Base-by-base conservation (phyloP, 176 grass and related monocot species). In the Carex cristatella region DNA sequence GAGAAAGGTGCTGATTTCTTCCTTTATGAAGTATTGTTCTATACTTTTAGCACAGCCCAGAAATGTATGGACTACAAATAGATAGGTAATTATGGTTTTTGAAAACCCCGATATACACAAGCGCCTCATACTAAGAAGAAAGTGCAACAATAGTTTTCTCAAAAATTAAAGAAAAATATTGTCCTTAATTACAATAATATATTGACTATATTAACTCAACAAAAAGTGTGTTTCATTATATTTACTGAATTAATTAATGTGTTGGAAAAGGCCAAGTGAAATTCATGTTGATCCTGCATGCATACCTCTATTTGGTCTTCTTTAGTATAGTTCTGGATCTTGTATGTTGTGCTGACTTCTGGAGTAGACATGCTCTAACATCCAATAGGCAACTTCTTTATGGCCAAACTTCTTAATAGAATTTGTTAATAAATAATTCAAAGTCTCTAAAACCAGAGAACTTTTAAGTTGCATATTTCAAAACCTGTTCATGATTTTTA, bases 1-100 rank as follows among this genome's bases (percentile, higher is more conserved):
- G 83, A 85, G 38, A 85, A 85, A 75, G 83, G 83, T 85, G 23
- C 55, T 73, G 53, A 31, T 7, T 6, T 80, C 23, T 37, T 61
- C 30, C 10, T 61, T 80, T n/a, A n/a, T 40, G 19, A 58, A 80
- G 13, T 78, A 54, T n/a, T 35, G 23, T 60, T 80, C 8, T 80
- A 59, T 56, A 61, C 57, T 79, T 79, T 4, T 23, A 51, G 10
- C 0, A 11, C 3, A 7, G 58, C 16, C 51, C 2, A 49, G 42
- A 49, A 51, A 73, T 10, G 0, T 51, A 40, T 40, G 14, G 14
- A 49, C 42, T 19, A 4, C 16, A 48, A 74, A 74, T 49, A 74
- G 42, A 10, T 19, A 23, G 38, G 35, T 23, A 27, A 69, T 60
- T 74, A 74, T 27, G n/a, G n/a, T 49, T 69, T 74, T 3, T 74